These are phyloP conservation scores for Grigorovia humatica DNA, from an alignment of 805 yeast species.

Conservation along the genomic window DNA sequence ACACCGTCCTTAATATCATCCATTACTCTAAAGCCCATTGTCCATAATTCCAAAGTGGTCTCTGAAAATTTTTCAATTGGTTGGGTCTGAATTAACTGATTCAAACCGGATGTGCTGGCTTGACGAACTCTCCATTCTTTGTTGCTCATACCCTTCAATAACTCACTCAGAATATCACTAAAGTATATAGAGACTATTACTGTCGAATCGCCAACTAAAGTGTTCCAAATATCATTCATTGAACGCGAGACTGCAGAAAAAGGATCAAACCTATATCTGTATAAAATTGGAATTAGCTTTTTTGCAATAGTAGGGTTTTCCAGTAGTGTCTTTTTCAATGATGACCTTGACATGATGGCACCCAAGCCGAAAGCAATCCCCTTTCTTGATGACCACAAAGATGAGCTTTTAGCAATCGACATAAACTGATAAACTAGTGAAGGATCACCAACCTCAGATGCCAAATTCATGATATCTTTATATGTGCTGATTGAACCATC, in stretches of 20 bases:
- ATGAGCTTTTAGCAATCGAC: slow-evolving; percentile 80
- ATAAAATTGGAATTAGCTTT: slow-evolving; percentile 70
- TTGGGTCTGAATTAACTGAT: slow-evolving; percentile 57
- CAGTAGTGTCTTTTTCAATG: slow-evolving; percentile 50
- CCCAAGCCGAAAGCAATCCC: slow-evolving; percentile 94
- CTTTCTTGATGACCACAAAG: slow-evolving; percentile 84
- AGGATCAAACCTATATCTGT: slow-evolving; percentile 80
- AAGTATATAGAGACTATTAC: slow-evolving; percentile 44
- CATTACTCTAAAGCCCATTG: slow-evolving; percentile 75
- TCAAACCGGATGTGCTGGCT: slow-evolving; percentile 66
- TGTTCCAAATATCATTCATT: slow-evolving; percentile 83
- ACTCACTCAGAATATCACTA: slow-evolving; percentile 50
- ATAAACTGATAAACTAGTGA: slow-evolving; percentile 86
- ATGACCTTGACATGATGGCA: slow-evolving; percentile 68
- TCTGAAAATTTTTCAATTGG: slow-evolving; percentile 40
- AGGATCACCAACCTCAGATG: slow-evolving; percentile 94
- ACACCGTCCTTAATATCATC: slow-evolving; percentile 95
- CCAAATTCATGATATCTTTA: slow-evolving; percentile 76
- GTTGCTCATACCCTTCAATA: slow-evolving; percentile 58
- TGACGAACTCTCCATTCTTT: slow-evolving; percentile 92
- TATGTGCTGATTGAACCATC: slow-evolving; percentile 86
- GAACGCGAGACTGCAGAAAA: slow-evolving; percentile 60
- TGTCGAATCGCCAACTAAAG: slow-evolving; percentile 49
- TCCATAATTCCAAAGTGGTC: slow-evolving; percentile 64
- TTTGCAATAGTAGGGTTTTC: slow-evolving; percentile 45